Evolutionary conservation across 331 rosid species (phyloP), one percentile per base, ranked within the genome.

Genomic region (Malus hybrid): DNA sequence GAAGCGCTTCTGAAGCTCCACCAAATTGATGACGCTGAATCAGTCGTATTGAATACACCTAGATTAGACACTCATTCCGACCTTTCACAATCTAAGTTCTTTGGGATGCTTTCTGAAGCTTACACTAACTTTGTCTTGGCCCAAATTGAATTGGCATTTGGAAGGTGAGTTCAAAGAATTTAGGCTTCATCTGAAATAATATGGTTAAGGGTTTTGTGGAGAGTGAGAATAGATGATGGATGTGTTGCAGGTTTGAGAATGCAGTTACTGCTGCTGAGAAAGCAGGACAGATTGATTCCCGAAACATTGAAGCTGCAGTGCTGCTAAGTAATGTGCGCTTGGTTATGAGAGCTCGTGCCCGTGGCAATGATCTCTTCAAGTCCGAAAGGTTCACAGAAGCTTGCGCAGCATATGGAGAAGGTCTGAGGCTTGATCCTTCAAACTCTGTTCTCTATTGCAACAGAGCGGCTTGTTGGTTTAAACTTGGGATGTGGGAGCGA

Each of bases 381-480:
- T 89, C 97, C 3, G 97, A 90, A 77, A 87, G 99, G 84, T 94
- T 85, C 81, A 92, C 97, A 0, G 99, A 94, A 86, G 97, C 97
- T 54, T 92, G 97, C 68, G 77, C 89, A 0, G 99, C 99, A 4
- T 94, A 94, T 7, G 97, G 89, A 29, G 99, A 94, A 44, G 99
- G 99, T 65, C 88, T 94, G 73, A 90, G 82, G 85, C 73, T 90
- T 68, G 97, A 92, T 74, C 88, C 90, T 80, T 87, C 91, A 10
- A 94, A 92, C 71, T 84, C 99, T 10, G 93, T 94, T 73, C 93
- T 94, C 32, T 89, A 86, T 80, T 94, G 99, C 86, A 94, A 94
- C 44, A 87, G 99, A 66, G 99, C 99, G 55, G 99, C 96, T 60
- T 92, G 97, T 79, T 94, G 92, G 93, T 94, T 89, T 84, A 94